phyloP scores from a whole-genome alignment of 108 stramenopile genomes.

The Pseudonitzschia pungens region DNA sequence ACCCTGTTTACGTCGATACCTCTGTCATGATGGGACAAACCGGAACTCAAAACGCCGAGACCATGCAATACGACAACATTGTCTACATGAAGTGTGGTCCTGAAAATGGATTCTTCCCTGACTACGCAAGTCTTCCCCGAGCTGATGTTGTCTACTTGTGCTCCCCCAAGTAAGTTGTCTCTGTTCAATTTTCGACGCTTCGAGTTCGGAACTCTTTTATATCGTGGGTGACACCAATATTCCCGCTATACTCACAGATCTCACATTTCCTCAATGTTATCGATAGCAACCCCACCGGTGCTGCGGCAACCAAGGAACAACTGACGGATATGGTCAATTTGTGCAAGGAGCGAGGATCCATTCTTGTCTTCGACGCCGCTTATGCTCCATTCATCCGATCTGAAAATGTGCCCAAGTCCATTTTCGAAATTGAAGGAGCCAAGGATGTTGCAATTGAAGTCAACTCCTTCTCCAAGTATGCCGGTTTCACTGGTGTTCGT shows the following conservation, averaged over 20 bases:
- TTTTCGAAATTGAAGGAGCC: constrained; percentile 96
- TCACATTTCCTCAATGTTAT: background rate
- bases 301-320: constrained; percentile 91
- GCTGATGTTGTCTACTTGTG: constrained; percentile 97
- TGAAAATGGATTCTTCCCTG: constrained; percentile 95
- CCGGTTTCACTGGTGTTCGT: constrained; percentile 96
- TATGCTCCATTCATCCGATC: constrained; percentile 97
- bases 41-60: constrained; percentile 75
- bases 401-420: constrained; percentile 90
- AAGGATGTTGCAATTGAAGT: constrained; percentile 93
- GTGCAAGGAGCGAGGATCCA: constrained; percentile 90
- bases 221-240: background rate
- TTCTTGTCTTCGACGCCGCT: constrained; percentile 95
- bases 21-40: constrained; percentile 96
- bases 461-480: constrained; percentile 92
- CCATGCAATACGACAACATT: constrained; percentile 94
- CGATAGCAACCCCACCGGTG: constrained; percentile 93
- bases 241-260: background rate
- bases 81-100: constrained; percentile 97
- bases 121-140: constrained; percentile 78
- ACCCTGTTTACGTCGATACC: constrained; percentile 96
- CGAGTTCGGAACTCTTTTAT: background rate
- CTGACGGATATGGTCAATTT: constrained; percentile 84
- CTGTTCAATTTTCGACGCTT: background rate
- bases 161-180: constrained; percentile 84